A percentile compares a stretch with the other conserved stretches of the same genome.
These are phyloP conservation scores for Fusarium nurragi DNA, from an alignment of 2,329 filamentous ascomycete species.

Conservation along the genomic window DNA sequence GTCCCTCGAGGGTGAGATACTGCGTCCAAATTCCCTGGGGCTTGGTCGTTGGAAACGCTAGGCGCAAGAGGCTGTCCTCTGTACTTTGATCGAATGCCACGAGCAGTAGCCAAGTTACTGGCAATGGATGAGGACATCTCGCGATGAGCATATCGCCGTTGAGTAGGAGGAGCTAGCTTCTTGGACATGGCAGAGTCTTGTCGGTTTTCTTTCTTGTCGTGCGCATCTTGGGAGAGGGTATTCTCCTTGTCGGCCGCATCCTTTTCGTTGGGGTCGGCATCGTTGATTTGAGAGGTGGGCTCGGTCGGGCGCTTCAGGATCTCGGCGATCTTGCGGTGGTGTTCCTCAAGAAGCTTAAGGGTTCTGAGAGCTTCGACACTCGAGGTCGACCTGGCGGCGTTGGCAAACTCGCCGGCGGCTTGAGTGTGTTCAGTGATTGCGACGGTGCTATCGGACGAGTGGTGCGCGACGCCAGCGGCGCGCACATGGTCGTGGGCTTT, in stretches of 20 bases:
- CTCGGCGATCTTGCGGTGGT: constrained; percentile 85
- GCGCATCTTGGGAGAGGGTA: constrained; percentile 25
- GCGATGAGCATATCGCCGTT: constrained; percentile 66
- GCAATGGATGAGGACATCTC: constrained; percentile 85
- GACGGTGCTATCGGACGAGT: constrained; percentile 78
- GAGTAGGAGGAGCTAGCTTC: constrained; percentile 50
- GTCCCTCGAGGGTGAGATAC: constrained; percentile 61
- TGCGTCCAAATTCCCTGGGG: constrained; percentile 74
- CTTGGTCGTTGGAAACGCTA: constrained; percentile 77
- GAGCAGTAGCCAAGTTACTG: constrained; percentile 85
- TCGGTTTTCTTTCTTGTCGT: constrained; percentile 37
- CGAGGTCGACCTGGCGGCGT: constrained; percentile 77
- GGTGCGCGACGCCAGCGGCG: constrained; percentile 80
- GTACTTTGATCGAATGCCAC: constrained; percentile 76
- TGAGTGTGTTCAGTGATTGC: constrained; percentile 89
- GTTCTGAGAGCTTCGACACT: constrained; percentile 81
- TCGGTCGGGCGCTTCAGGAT: constrained; percentile 76
- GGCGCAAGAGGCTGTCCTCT: constrained; percentile 75
- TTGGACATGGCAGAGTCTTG: constrained; percentile 40
- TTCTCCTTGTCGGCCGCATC: constrained; percentile 40
- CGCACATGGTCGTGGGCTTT: constrained; percentile 90
- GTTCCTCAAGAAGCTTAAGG: constrained; percentile 83
- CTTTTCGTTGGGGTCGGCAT: constrained; percentile 46
- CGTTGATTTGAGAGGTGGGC: constrained; percentile 49
- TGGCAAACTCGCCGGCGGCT: constrained; percentile 88